phyloP scores from a whole-genome alignment of 306 rosid species.

The Luffa aegyptiaca region DNA sequence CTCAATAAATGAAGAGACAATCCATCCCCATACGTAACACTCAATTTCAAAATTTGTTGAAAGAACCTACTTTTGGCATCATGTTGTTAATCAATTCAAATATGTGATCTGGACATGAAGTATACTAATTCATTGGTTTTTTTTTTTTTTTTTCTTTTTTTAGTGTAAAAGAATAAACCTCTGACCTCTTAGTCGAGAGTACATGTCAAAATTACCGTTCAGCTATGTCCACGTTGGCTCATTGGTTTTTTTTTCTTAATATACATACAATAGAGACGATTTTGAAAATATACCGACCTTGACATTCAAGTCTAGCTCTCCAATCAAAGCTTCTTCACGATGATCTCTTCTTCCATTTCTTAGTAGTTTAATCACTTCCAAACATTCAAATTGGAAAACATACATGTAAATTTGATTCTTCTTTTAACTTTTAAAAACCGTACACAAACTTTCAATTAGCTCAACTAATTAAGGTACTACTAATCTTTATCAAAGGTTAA shows the following conservation, averaged over 20 bases:
- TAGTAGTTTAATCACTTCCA: background rate
- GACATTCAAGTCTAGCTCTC: background rate
- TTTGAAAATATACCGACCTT: no score
- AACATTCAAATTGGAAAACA: background rate
- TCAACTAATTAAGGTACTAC: no score
- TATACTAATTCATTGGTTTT: background rate
- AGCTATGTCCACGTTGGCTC: no score
- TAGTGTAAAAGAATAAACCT: no score
- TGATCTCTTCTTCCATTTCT: background rate
- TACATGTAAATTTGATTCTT: background rate
- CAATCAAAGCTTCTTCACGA: no score
- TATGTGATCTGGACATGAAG: background rate
- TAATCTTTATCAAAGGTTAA: no score
- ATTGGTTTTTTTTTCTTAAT: no score
- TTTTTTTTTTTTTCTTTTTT: no score
- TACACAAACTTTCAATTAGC: no score
- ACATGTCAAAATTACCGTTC: no score
- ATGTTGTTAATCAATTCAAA: background rate
- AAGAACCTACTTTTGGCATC: background rate
- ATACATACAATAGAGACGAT: no score
- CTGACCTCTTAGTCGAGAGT: no score
- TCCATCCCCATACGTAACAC: background rate
- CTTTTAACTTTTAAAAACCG: background rate
- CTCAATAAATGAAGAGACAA: background rate
- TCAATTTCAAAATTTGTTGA: background rate